Evolutionary conservation across 2,329 filamentous ascomycete species (phyloP), one percentile per base, ranked within the genome.

Genomic region (Pseudopithomyces chartarum): DNA sequence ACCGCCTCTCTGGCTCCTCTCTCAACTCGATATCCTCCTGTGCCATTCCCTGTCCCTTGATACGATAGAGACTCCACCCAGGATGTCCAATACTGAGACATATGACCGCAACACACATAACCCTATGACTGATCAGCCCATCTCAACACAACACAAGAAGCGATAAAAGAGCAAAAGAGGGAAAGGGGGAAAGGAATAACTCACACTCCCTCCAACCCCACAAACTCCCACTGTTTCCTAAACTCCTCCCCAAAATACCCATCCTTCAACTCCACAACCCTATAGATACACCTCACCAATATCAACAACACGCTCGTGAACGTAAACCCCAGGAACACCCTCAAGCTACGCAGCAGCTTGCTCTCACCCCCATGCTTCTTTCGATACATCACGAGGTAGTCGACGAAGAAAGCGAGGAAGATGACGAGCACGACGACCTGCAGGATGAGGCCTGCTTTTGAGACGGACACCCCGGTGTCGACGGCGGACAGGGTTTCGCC

Each of bases 151-250:
- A 36, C 2, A n/a, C 34, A 5, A 38, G 34, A 38, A 38, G 34
- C 32, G n/a, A 13, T n/a, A 13, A 38, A 38, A n/a, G 6, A 38
- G 12, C 5, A 40, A 17, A 11, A 55, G 15, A 33, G 33, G 38
- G 43, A 56, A 49, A 22, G 53, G 34, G 2, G 3, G 2, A 52
- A 32, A 17, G 13, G 13, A 11, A 12, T 0, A 10, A 55, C 58
- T 60, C 36, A 60, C 55, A 36, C 55, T 6, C 48, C 54, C 33
- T 60, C 58, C 12, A 60, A 52, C 1, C 38, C 55, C 34, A 60
- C 52, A 43, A 60, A 60, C 12, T 40, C 48, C 10, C 22, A 26
- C 33, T 60, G 43, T 11, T 56, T 38, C 13, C 55, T 36, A 34
- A 60, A 58, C 1, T 23, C 40, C 17, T 43, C 34, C 6, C 55